A percentile compares a stretch with the other conserved stretches of the same genome.
phyloP scores from a whole-genome alignment of 306 rosid species.

The barrel medic (Medicago truncatula) region MtrunA17r5.0-ANR NC_053043.1:46655501-46656000 shows the following conservation, averaged over 20 bases:
- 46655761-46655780: slow-evolving; percentile 44
- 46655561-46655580: slow-evolving; percentile 51
- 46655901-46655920: slow-evolving; percentile 53
- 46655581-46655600: slow-evolving; percentile 54
- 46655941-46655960: slow-evolving; percentile 49
- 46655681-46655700: slow-evolving; percentile 55
- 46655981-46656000: slow-evolving; percentile 39
- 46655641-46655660: slow-evolving; percentile 57
- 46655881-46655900: slow-evolving; percentile 46
- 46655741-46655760: slow-evolving; percentile 59
- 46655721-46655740: slow-evolving; percentile 61
- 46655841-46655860: slow-evolving; percentile 50
- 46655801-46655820: slow-evolving; percentile 43
- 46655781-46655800: slow-evolving; percentile 48
- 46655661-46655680: slow-evolving; percentile 51
- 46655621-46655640: slow-evolving; percentile 53
- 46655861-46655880: slow-evolving; percentile 51
- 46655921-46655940: slow-evolving; percentile 47
- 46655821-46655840: slow-evolving; percentile 45
- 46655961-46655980: slow-evolving; percentile 46
- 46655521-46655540: slow-evolving; percentile 52
- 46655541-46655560: slow-evolving; percentile 52
- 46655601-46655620: slow-evolving; percentile 51
- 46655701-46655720: slow-evolving; percentile 49
- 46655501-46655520: slow-evolving; percentile 42